These are phyloP conservation scores for Fusarium nematophilum DNA, from an alignment of 2,329 filamentous ascomycete species.

Conservation along the genomic window DNA sequence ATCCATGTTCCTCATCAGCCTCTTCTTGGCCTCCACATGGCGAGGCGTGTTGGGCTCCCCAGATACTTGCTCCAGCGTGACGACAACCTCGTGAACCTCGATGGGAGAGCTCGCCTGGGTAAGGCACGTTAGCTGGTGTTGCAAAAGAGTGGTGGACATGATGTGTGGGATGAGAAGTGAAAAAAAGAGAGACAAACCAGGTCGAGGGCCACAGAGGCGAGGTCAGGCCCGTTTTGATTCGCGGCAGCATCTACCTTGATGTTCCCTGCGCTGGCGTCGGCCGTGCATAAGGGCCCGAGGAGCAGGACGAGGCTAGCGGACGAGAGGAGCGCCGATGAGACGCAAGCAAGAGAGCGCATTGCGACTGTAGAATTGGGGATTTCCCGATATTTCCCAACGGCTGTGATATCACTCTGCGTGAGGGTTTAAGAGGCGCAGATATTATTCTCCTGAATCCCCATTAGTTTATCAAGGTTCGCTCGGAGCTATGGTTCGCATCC, in stretches of 20 bases:
- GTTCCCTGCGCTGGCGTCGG: slow-evolving; percentile 11
- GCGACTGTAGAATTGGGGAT: too few relatives aligned
- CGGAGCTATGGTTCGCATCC: too few relatives aligned
- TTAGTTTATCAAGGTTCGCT: slow-evolving; percentile 20
- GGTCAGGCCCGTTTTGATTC: slow-evolving; percentile 9
- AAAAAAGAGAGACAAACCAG: slow-evolving; percentile 30
- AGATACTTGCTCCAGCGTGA: slow-evolving; percentile 42
- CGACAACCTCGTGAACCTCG: slow-evolving; percentile 43
- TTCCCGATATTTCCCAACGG: too few relatives aligned
- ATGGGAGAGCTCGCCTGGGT: slow-evolving; percentile 9
- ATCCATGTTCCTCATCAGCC: slow-evolving; percentile 45
- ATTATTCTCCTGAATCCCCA: neutral
- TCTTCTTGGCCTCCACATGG: slow-evolving; percentile 47
- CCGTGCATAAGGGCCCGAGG: slow-evolving; percentile 8
- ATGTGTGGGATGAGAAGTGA: neutral
- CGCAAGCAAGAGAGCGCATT: slow-evolving; percentile 12
- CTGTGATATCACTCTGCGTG: slow-evolving; percentile 4
- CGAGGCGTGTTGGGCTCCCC: slow-evolving; percentile 35
- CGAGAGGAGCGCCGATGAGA: slow-evolving; percentile 11
- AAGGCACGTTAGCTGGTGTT: slow-evolving; percentile 13
- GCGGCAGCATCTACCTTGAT: slow-evolving; percentile 17
- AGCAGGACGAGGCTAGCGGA: slow-evolving; percentile 4
- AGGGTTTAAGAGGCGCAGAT: neutral
- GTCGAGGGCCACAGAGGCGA: slow-evolving; percentile 24
- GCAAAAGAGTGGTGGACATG: neutral